A percentile compares a stretch with the other conserved stretches of the same genome.
phyloP scores from a whole-genome alignment of 2,329 filamentous ascomycete species.

The Talaromyces marneffei region DNA sequence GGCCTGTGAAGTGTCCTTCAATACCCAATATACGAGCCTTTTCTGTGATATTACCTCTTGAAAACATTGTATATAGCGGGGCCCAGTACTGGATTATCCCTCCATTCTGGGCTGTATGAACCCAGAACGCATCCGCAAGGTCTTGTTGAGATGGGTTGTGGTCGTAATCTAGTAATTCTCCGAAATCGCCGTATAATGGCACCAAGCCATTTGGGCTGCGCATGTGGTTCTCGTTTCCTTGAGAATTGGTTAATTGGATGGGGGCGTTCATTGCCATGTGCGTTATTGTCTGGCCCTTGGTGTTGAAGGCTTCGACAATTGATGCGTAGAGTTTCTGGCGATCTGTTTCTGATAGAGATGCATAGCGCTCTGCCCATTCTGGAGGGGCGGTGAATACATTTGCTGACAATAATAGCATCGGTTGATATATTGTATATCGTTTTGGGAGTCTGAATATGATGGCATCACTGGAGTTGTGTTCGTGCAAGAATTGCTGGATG shows the following conservation, averaged over 20 bases:
- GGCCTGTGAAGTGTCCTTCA: conserved; percentile 29
- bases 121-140: conserved; percentile 70
- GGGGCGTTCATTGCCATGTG: conserved; percentile 56
- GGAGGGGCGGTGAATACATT: conserved; percentile 38
- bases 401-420: conserved; percentile 52
- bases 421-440: conserved; percentile 52
- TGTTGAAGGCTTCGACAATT: conserved; percentile 38
- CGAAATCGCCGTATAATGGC: conserved; percentile 70
- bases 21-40: conserved; percentile 66
- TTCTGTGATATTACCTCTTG: conserved; percentile 80
- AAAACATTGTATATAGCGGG: conserved; percentile 90
- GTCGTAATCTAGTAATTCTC: conserved; percentile 37
- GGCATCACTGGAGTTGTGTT: conserved; percentile 15
- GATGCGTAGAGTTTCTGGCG: conserved; percentile 36
- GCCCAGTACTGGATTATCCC: conserved; percentile 81
- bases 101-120: conserved; percentile 66
- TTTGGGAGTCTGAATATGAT: conserved; percentile 29
- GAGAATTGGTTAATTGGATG: conserved; percentile 38
- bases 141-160: conserved; percentile 42
- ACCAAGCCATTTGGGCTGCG: conserved; percentile 66
- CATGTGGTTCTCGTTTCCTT: conserved; percentile 59
- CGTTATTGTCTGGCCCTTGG: conserved; percentile 34
- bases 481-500: conserved; percentile 28
- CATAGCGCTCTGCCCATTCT: conserved; percentile 26
- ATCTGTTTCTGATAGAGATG: conserved; percentile 22